Percentiles rank a stretch among this genome's conserved stretches.
Evolutionary conservation across 192 early-diverging fungal species (phyloP).

Genomic region (Backusella westeae): DNA sequence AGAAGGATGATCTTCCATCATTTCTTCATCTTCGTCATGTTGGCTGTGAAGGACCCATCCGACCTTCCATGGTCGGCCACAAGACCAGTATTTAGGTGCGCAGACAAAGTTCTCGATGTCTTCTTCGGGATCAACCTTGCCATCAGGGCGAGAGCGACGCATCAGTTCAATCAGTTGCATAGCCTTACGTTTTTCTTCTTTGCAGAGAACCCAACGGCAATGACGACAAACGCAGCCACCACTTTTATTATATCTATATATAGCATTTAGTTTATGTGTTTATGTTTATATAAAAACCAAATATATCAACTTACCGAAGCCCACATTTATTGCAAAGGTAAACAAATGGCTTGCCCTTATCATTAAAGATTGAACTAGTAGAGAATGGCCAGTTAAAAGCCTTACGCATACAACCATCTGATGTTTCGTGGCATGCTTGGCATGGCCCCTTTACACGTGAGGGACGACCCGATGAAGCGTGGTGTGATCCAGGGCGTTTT

Average conservation of each 20-base stretch:
- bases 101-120: slow-evolving; percentile 40
- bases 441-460: slow-evolving; percentile 35
- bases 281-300: neutral
- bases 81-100: slow-evolving; percentile 38
- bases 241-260: slow-evolving; percentile 36
- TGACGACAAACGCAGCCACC: slow-evolving; percentile 34
- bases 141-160: slow-evolving; percentile 32
- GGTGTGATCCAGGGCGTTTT: neutral
- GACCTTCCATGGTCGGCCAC: slow-evolving; percentile 38
- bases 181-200: slow-evolving; percentile 42
- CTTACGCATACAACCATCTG: slow-evolving; percentile 42
- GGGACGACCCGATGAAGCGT: slow-evolving; percentile 20
- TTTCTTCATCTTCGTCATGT: slow-evolving; percentile 21
- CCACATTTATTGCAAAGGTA: slow-evolving; percentile 46
- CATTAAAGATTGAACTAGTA: slow-evolving; percentile 23
- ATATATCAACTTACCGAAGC: slow-evolving; percentile 28
- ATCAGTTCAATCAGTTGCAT: slow-evolving; percentile 38
- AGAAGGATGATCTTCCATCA: slow-evolving; percentile 6
- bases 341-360: slow-evolving; percentile 36
- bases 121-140: slow-evolving; percentile 29
- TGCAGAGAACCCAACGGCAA: slow-evolving; percentile 42
- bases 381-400: slow-evolving; percentile 42
- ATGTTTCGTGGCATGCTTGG: slow-evolving; percentile 35
- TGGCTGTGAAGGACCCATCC: slow-evolving; percentile 34
- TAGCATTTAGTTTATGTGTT: neutral